These are phyloP conservation scores for Candida awuae DNA, from an alignment of 805 yeast species.

Conservation along the genomic window DNA sequence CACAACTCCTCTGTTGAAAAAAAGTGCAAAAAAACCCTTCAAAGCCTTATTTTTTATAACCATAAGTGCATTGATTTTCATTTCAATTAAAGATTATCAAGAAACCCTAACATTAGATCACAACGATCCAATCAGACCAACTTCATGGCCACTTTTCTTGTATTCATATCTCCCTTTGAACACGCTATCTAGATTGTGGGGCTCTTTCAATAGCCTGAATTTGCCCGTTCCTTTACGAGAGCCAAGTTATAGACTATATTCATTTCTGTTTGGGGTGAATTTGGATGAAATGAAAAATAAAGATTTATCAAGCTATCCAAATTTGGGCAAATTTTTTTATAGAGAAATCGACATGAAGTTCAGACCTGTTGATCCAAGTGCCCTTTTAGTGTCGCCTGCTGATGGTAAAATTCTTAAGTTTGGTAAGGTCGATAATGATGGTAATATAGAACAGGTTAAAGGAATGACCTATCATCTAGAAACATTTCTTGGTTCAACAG, in stretches of 20 bases:
- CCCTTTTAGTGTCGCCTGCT: constrained; percentile 77
- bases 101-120: constrained; percentile 24
- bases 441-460: constrained; percentile 93
- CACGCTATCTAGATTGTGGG: constrained; percentile 91
- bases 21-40: constrained; percentile 4
- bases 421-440: constrained; percentile 63
- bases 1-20: not conserved
- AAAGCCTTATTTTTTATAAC: constrained; percentile 8
- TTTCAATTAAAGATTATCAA: constrained; percentile 15
- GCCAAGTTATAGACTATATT: constrained; percentile 73
- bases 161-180: constrained; percentile 87
- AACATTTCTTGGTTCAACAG: constrained; percentile 65
- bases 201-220: constrained; percentile 71
- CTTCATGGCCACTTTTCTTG: constrained; percentile 83
- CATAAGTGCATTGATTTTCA: constrained; percentile 8
- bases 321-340: constrained; percentile 87
- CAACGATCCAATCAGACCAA: constrained; percentile 39
- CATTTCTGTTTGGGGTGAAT: constrained; percentile 78
- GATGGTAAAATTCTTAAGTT: constrained; percentile 86
- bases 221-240: constrained; percentile 84
- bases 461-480: constrained; percentile 91
- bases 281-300: constrained; percentile 83
- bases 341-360: constrained; percentile 69
- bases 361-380: constrained; percentile 62
- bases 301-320: constrained; percentile 63